A percentile compares a stretch with the other conserved stretches of the same genome.
Evolutionary conservation across 106 monocot species (phyloP).

Genomic region (Phalaenopsis aphrodite): DNA sequence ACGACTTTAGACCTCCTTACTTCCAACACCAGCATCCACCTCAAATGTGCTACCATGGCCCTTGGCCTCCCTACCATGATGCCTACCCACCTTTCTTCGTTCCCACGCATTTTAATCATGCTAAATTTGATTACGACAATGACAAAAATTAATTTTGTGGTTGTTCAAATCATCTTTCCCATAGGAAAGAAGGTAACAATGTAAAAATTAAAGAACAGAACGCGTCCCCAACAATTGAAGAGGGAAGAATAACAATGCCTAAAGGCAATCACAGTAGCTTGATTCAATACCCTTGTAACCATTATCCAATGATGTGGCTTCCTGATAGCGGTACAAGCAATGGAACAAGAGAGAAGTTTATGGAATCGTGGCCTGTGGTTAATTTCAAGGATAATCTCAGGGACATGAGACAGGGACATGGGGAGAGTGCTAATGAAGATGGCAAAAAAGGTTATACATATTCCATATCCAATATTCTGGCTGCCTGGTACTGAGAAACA

Average conservation of each 20-base stretch:
- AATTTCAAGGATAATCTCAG: not conserved
- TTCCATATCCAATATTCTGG: conserved; percentile 28
- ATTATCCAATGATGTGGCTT: conserved; percentile 21
- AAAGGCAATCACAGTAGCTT: not conserved
- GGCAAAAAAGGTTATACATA: not conserved
- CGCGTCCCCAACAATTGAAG: conserved; percentile 23
- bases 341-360: not conserved
- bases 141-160: conserved; percentile 32
- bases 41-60: conserved; percentile 16
- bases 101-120: conserved; percentile 19
- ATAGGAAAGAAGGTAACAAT: conserved; percentile 11
- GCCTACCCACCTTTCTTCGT: conserved; percentile 27
- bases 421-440: not conserved
- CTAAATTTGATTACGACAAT: conserved; percentile 22
- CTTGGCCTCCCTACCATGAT: conserved; percentile 18
- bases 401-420: conserved; percentile 7
- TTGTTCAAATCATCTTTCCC: conserved; percentile 42
- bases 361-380: not conserved
- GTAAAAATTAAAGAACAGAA: conserved; percentile 42
- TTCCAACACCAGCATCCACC: conserved; percentile 21
- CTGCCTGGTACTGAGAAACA: conserved; percentile 19
- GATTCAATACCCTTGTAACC: conserved; percentile 16
- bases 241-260: conserved; percentile 19
- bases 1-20: conserved; percentile 25
- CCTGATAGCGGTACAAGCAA: not conserved